A percentile compares a stretch with the other conserved stretches of the same genome.
Conservation (phyloP, 1,284 basidiomycete genomes). For the Rhodotorula sp. region DNA sequence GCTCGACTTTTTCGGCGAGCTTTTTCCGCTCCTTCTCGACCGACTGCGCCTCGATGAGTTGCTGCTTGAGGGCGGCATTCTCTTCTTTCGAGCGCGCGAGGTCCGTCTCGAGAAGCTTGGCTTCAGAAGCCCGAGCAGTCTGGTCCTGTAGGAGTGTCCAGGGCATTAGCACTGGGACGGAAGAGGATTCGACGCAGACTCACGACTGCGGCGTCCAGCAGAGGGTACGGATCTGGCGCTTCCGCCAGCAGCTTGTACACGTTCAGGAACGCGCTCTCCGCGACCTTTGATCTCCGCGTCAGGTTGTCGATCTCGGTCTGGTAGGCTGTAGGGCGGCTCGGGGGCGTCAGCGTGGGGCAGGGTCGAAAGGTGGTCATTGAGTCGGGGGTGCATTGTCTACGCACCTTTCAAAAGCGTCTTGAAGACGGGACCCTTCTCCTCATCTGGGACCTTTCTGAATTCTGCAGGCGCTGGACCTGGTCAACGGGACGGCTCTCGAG, state of each 20-base stretch:
- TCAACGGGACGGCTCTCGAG: not conserved
- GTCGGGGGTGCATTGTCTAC: conserved; percentile 15
- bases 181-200: conserved; percentile 45
- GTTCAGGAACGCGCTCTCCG: conserved; percentile 89
- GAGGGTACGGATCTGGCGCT: conserved; percentile 92
- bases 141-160: conserved; percentile 62
- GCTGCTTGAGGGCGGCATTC: conserved; percentile 70
- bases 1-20: conserved; percentile 67
- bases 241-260: conserved; percentile 91
- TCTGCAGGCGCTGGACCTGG: conserved; percentile 56
- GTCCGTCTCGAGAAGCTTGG: conserved; percentile 69
- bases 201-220: conserved; percentile 88
- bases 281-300: conserved; percentile 82
- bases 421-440: conserved; percentile 79
- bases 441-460: conserved; percentile 82
- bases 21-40: conserved; percentile 73
- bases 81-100: conserved; percentile 70
- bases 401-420: conserved; percentile 81
- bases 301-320: conserved; percentile 94
- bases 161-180: not conserved
- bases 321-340: conserved; percentile 59
- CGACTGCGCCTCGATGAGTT: conserved; percentile 63
- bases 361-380: not conserved
- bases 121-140: conserved; percentile 79
- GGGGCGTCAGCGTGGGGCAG: too few species aligned